Base-by-base conservation (phyloP, 2,329 filamentous ascomycete genomes). In the Chrysoporthe austroafricana region DNA sequence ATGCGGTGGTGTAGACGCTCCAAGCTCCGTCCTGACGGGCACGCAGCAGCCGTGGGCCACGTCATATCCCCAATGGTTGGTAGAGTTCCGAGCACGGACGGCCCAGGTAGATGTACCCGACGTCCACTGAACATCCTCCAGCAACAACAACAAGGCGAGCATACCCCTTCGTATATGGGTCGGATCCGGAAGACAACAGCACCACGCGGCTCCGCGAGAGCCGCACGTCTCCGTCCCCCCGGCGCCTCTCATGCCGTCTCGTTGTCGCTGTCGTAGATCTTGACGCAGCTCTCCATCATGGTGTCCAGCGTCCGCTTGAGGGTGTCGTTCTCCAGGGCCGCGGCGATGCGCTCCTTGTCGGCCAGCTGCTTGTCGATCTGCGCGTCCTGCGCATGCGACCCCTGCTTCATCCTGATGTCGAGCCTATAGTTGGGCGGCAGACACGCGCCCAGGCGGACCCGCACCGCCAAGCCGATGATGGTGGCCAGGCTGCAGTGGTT, bases 401-500 rank as follows among this genome's bases (percentile, higher is more conserved):
- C 95, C 79, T 97, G 91, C 79, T 98, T 97, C 79, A 97, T 97
- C 73, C 90, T 88, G 58, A 98, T 93, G 78, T 98, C 94, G 62
- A 98, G 87, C 48, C 96, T 88, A 78, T 96, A 99, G 74, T 95
- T 92, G 44, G 96, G 92, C 3, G 96, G 96, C 67, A 99, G 84
- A 13, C 92, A 91, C 78, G 97, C 91, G 81, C 98, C 94, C 34
- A 99, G 85, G 34, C 96, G 88, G 54, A 97, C 94, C 57, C 96
- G 89, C 32, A 99, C 93, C 16, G 94, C 96, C 18, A 99, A 85
- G 0, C 96, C 96, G 74, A 99, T 97, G 69, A 99, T 94, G 0
- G 96, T 99, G 43, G 96, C 96, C 52, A 99, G 87, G 62, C 93
- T 97, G 83, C 96, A 99, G 80, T 98, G 96, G 18, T 95, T 96